A percentile compares a stretch with the other conserved stretches of the same genome.
Conservation (phyloP, 2,329 filamentous ascomycete genomes). For the Fusarium graminum region DNA sequence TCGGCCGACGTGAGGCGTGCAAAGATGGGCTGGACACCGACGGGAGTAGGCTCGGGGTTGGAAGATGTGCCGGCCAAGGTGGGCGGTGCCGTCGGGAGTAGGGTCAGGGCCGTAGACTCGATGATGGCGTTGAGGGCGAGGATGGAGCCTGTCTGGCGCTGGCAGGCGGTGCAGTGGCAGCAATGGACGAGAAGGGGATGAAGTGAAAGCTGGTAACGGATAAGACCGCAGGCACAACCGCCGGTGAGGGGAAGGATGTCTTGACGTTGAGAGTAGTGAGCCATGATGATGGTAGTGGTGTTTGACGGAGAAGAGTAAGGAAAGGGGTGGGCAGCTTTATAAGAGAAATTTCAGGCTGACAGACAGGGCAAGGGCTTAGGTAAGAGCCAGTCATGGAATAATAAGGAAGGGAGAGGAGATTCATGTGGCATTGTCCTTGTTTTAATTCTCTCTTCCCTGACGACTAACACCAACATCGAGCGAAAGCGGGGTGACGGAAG, state of each 20-base stretch:
- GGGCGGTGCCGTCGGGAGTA: constrained; percentile 49
- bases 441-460: constrained; percentile 16
- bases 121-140: constrained; percentile 59
- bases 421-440: constrained; percentile 15
- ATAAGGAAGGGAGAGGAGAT: neutral
- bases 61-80: constrained; percentile 36
- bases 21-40: constrained; percentile 38
- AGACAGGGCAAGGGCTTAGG: constrained; percentile 1
- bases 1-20: constrained; percentile 37
- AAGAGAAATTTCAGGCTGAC: neutral
- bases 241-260: constrained; percentile 52
- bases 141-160: constrained; percentile 59
- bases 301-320: neutral
- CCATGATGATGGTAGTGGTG: constrained; percentile 13
- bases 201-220: constrained; percentile 74
- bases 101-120: constrained; percentile 54
- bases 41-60: constrained; percentile 20
- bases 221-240: constrained; percentile 76
- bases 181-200: constrained; percentile 62
- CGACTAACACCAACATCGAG: constrained; percentile 9
- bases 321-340: neutral
- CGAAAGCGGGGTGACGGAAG: constrained; percentile 39
- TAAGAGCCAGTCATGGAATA: neutral
- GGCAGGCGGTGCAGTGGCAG: constrained; percentile 63
- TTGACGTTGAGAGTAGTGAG: constrained; percentile 47